A percentile compares a stretch with the other conserved stretches of the same genome.
These are phyloP conservation scores for Fraxinus excelsior DNA, from an alignment of 257 asterid genomes.

Conservation along the genomic window DNA sequence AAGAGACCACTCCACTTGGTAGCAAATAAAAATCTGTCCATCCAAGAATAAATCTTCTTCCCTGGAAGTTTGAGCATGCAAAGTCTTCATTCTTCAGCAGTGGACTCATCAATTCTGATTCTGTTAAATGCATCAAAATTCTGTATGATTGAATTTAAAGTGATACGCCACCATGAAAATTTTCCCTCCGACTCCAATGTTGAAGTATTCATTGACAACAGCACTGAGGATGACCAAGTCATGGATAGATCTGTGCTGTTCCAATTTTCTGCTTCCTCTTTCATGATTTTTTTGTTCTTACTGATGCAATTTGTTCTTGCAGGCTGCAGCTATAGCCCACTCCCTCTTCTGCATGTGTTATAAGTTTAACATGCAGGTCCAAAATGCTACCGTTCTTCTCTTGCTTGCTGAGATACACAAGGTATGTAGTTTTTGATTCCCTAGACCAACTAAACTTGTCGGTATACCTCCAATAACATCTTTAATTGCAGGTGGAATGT, in stretches of 20 bases:
- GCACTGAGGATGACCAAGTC: background rate
- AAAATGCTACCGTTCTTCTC: conserved; percentile 89
- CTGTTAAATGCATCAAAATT: background rate
- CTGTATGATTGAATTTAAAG: background rate
- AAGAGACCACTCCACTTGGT: background rate
- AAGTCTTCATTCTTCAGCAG: background rate
- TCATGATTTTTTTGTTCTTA: conserved; percentile 15
- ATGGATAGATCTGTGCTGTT: background rate
- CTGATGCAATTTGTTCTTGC: conserved; percentile 42
- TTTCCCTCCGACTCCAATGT: background rate
- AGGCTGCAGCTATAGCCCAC: conserved; percentile 91
- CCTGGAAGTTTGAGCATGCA: background rate
- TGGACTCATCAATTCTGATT: background rate
- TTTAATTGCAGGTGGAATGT: conserved; percentile 4
- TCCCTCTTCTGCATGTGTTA: conserved; percentile 77
- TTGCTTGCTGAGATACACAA: conserved; percentile 96
- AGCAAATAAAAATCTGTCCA: background rate
- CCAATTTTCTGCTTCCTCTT: conserved; percentile 7
- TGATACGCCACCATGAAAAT: background rate
- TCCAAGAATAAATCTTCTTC: background rate
- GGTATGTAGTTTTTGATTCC: conserved; percentile 47
- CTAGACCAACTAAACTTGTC: conserved; percentile 15
- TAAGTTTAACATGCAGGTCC: conserved; percentile 82
- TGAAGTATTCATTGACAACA: background rate
- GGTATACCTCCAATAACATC: background rate